phyloP scores from a whole-genome alignment of 2,329 filamentous ascomycete species.

The Coleophoma crateriformis region DNA sequence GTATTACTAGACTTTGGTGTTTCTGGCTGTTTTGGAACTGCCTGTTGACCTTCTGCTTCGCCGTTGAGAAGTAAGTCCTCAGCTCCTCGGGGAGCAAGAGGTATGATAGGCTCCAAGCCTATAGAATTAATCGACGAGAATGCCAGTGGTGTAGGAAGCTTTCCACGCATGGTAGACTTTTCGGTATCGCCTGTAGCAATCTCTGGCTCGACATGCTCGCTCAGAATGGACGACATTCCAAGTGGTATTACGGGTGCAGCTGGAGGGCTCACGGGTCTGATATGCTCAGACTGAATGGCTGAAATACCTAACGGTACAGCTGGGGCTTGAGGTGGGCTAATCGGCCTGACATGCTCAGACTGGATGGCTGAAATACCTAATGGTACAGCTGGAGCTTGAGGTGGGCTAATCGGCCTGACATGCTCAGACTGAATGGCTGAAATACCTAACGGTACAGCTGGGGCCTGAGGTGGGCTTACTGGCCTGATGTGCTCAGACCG shows the following conservation, averaged over 20 bases:
- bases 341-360: slow-evolving; percentile 39
- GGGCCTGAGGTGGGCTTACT: not conserved
- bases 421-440: not conserved
- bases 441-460: slow-evolving; percentile 23
- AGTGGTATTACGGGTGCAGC: too few relatives aligned
- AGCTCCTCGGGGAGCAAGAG: slow-evolving; percentile 33
- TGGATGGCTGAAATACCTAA: slow-evolving; percentile 35
- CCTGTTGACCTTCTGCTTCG: slow-evolving; percentile 29
- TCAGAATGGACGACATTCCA: slow-evolving; percentile 11
- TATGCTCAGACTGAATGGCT: too few relatives aligned
- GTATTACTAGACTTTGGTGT: slow-evolving; percentile 36
- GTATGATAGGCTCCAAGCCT: slow-evolving; percentile 22
- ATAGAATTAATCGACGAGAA: slow-evolving; percentile 24
- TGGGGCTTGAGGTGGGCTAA: slow-evolving; percentile 32
- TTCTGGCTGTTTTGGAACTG: slow-evolving; percentile 26
- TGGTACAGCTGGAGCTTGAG: slow-evolving; percentile 10
- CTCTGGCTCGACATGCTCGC: not conserved
- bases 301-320: not conserved
- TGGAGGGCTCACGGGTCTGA: too few relatives aligned
- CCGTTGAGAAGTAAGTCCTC: slow-evolving; percentile 52
- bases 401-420: not conserved
- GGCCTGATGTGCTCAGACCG: slow-evolving; percentile 1
- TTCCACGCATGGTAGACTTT: slow-evolving; percentile 34
- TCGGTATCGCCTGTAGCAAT: not conserved
- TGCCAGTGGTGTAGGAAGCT: slow-evolving; percentile 26